Percentiles rank a stretch among this genome's conserved stretches.
phyloP scores from a whole-genome alignment of 768 basidiomycete genomes.

The Podaxis sp. region DNA sequence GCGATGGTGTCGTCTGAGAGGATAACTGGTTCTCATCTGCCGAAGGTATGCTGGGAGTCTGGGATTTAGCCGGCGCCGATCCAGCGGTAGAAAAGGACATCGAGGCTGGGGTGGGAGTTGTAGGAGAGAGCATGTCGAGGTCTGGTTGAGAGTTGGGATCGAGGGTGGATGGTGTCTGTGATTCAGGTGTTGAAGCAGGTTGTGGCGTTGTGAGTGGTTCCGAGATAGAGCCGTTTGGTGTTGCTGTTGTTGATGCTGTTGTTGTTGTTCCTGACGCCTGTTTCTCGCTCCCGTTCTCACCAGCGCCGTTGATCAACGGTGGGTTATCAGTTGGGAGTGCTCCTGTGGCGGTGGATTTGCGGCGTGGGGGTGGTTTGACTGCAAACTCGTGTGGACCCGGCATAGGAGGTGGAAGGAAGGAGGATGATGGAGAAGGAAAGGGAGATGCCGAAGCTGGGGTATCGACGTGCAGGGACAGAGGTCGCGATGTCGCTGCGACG shows the following conservation, averaged over 20 bases:
- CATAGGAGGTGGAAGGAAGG: constrained; percentile 67
- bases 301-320: too few species aligned
- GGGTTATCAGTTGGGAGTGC: not conserved
- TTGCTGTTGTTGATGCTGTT: not conserved
- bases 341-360: not conserved
- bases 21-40: constrained; percentile 13
- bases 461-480: constrained; percentile 16
- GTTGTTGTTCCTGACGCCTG: too few species aligned
- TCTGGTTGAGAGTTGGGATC: constrained; percentile 5
- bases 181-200: not conserved
- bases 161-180: constrained; percentile 6
- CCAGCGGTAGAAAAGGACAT: constrained; percentile 20
- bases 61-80: not conserved
- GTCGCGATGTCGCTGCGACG: not conserved
- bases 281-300: too few species aligned
- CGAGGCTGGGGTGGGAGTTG: constrained; percentile 24
- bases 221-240: not conserved
- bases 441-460: constrained; percentile 41
- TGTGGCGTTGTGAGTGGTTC: constrained; percentile 11
- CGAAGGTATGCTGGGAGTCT: not conserved
- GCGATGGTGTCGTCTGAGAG: not conserved
- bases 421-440: constrained; percentile 63
- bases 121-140: constrained; percentile 20
- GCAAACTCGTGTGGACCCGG: constrained; percentile 71
- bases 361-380: constrained; percentile 37